Percentiles rank a stretch among this genome's conserved stretches.
Conservation (phyloP, 257 asterid genomes). For the Striga asiatica region DNA sequence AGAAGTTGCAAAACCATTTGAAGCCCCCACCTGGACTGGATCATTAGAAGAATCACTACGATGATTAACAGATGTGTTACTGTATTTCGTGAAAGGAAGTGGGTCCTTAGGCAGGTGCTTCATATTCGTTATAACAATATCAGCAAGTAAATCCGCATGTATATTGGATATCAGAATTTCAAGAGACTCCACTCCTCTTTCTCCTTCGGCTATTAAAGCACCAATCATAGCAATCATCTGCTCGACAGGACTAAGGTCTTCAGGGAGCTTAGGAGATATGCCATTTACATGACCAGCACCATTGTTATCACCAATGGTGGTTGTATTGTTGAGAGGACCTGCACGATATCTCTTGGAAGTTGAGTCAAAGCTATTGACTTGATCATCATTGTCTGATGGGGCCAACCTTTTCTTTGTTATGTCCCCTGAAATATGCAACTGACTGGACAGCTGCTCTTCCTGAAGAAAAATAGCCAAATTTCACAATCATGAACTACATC, state of each 20-base stretch:
- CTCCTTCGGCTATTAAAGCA: constrained; percentile 95
- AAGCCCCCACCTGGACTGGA: constrained; percentile 30
- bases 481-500: background rate
- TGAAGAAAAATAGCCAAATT: constrained; percentile 21
- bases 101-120: constrained; percentile 70
- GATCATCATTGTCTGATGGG: constrained; percentile 51
- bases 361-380: constrained; percentile 30
- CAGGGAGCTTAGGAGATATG: constrained; percentile 42
- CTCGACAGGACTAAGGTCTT: constrained; percentile 59
- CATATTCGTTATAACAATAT: constrained; percentile 91
- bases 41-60: constrained; percentile 37
- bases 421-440: constrained; percentile 42
- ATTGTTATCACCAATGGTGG: constrained; percentile 30
- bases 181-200: constrained; percentile 78
- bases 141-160: constrained; percentile 94
- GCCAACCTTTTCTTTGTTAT: constrained; percentile 55
- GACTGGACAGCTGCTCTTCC: constrained; percentile 63
- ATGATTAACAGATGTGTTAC: constrained; percentile 25
- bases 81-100: constrained; percentile 39
- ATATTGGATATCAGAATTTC: constrained; percentile 73
- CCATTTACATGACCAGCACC: constrained; percentile 51
- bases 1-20: constrained; percentile 49
- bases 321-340: constrained; percentile 31
- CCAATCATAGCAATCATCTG: constrained; percentile 90
- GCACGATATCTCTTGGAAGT: constrained; percentile 53